Evolutionary conservation across 2,329 filamentous ascomycete genomes (phyloP), one percentile per base, ranked within the genome.

Genomic region (Gliomastix tumulicola): DNA sequence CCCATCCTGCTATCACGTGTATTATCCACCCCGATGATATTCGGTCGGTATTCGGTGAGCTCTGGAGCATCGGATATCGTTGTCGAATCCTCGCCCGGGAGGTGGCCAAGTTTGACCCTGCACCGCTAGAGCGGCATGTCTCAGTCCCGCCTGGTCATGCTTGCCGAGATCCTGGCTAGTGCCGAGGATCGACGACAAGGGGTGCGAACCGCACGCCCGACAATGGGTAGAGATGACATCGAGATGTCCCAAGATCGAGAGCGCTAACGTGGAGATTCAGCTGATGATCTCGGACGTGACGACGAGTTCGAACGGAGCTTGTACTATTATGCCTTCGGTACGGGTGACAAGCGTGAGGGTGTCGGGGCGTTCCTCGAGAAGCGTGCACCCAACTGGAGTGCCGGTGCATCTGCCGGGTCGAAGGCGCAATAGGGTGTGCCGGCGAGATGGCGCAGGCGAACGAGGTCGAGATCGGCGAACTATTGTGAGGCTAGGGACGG

Each of bases 251-350:
- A n/a, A n/a, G n/a, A n/a, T n/a, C n/a, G n/a, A n/a, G n/a, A n/a
- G n/a, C n/a, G n/a, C n/a, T n/a, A n/a, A n/a, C n/a, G n/a, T n/a
- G 20, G 4, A 32, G 20, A 17, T 40, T 13, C 35, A 55, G 52
- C 50, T 18, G 52, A 55, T 28, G 34, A 40, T 12, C 32, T 55
- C 8, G 45, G 52, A 1, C 43, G 37, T 2, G 52, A 55, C 33
- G 54, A 60, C 37, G 45, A 53, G 23, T 51, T 59, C 30, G 57
- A 62, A 43, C 48, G 56, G 34, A 47, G 49, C 35, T 42, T 62
- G 21, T 62, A 62, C 40, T 59, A 58, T 37, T 48, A 50, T 34
- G 55, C 59, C 22, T 60, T 62, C 45, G 50, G 50, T 4, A 55
- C 47, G n/a, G 37, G 43, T 19, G 50, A 56, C 33, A 56, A 57